Evolutionary conservation across 2,329 filamentous ascomycete genomes (phyloP).

Genomic region (Cytospora paraplurivora): DNA sequence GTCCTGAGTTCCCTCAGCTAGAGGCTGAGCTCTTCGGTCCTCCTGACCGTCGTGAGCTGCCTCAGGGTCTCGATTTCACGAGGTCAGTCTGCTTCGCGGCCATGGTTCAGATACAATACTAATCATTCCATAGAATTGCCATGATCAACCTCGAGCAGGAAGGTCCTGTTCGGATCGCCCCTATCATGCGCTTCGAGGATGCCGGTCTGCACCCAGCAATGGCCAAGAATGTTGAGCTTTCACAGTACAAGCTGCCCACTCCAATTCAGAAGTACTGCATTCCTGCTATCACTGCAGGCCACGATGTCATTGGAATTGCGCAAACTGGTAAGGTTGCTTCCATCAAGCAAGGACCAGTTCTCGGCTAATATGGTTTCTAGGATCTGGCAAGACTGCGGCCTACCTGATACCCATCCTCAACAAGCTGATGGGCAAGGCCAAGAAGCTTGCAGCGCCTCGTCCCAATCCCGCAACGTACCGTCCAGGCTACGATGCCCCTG

Average conservation of each 20-base stretch:
- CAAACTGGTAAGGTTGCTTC: conserved; percentile 72
- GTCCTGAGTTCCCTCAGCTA: conserved; percentile 68
- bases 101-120: conserved; percentile 10
- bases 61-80: conserved; percentile 63
- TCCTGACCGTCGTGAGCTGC: conserved; percentile 50
- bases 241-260: conserved; percentile 72
- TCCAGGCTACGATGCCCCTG: conserved; percentile 46
- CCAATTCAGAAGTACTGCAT: conserved; percentile 87
- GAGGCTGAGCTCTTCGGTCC: conserved; percentile 75
- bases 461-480: conserved; percentile 64
- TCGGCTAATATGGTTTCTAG: conserved; percentile 48
- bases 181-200: conserved; percentile 64
- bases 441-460: conserved; percentile 78
- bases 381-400: conserved; percentile 93
- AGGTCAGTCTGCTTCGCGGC: conserved; percentile 49
- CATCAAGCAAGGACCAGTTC: neutral
- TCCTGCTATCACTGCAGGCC: conserved; percentile 72
- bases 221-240: conserved; percentile 73
- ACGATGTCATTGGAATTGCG: conserved; percentile 85
- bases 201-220: conserved; percentile 86
- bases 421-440: conserved; percentile 92
- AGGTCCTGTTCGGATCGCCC: conserved; percentile 53
- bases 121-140: conserved; percentile 47
- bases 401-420: conserved; percentile 89
- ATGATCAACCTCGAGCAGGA: conserved; percentile 60